Evolutionary conservation across 2,329 filamentous ascomycete genomes (phyloP), one percentile per base, ranked within the genome.

Genomic region (Aplosporella prunicola): DNA sequence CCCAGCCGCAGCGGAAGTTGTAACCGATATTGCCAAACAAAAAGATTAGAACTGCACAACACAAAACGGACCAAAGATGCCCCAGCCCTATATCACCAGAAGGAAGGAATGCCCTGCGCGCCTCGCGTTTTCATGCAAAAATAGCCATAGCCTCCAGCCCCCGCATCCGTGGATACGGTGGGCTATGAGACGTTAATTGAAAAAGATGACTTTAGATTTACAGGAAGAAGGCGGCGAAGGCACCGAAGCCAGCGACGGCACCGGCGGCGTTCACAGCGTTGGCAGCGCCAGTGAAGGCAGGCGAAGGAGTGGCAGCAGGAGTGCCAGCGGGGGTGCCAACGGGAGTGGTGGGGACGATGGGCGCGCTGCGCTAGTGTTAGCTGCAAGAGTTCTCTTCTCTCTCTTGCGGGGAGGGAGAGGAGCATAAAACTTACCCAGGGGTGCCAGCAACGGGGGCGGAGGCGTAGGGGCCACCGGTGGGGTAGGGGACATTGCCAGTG

Each of bases 401-500:
- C 10, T 7, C 31, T 15, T 4, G 10, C 5, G 23, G 16, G 35
- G 17, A 33, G 14, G 4, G 10, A 16, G 14, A 23, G 9, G 23
- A 15, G 11, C 2, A 6, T 24, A 32, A 40, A 45, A 50, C 51
- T 52, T 50, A 56, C 46, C 52, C 55, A 42, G 47, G 47, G 48
- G 50, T 51, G 49, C 52, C 47, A 30, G 51, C 53, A 49, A 53
- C 29, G 20, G 42, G 24, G 35, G 26, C 18, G 38, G 37, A 22
- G 20, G 31, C 20, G 42, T 42, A 44, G 20, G 24, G 17, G 31
- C 35, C 35, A 16, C 28, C 35, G 10, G 35, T 20, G 22, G 81
- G 86, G 66, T 95, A 33, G 22, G 30, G 30, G 31, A 39, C 37
- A 31, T 36, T 30, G 35, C 35, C 29, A 27, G 35, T 39, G 22